Evolutionary conservation across 2,329 filamentous ascomycete species (phyloP), one percentile per base, ranked within the genome.

Genomic region (Ophiocordyceps camponoti-leonardi): DNA sequence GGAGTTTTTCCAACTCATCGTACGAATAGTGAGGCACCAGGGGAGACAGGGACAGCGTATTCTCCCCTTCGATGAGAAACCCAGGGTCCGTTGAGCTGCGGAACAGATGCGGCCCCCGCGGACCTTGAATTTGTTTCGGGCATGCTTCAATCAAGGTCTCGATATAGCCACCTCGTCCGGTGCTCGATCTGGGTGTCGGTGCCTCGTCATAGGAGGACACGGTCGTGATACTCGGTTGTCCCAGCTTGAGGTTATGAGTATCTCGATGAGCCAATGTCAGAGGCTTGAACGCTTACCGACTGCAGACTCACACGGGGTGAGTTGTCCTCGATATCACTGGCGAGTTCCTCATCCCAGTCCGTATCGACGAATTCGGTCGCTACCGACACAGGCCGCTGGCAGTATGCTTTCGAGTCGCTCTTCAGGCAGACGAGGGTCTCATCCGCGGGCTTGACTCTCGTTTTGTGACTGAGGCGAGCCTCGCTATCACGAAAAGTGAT

Each of bases 121-220:
- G 88, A 1, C 88, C 88, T 58, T 86, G 74, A 7, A 90, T 79
- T 30, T 79, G 71, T 60, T 82, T 82, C 39, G 63, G 54, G n/a
- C 72, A 71, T 49, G 73, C 65, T 41, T 78, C 72, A 51, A 81
- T 72, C 44, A 77, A 85, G 26, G 69, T 16, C 31, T 33, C 31
- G 5, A 16, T 33, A 12, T 13, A 33, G 31, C 11, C 68, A 50
- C 71, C 71, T 49, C 76, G 72, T 51, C 75, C 70, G 52, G 71
- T 71, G 54, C 67, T 73, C 42, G 82, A 82, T 50, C 77, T 74
- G 18, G 88, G 88, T 23, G 88, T 94, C 28, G 77, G 77, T 4
- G 80, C 73, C 59, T 94, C 87, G 56, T 93, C 86, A 55, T 83
- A 87, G 1, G 86, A 90, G 7, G 87, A 94, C 35, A 92, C 70